Percentiles rank a stretch among this genome's conserved stretches.
Conservation (phyloP, 805 yeast genomes). For the Jamesozyma gamospora region DNA sequence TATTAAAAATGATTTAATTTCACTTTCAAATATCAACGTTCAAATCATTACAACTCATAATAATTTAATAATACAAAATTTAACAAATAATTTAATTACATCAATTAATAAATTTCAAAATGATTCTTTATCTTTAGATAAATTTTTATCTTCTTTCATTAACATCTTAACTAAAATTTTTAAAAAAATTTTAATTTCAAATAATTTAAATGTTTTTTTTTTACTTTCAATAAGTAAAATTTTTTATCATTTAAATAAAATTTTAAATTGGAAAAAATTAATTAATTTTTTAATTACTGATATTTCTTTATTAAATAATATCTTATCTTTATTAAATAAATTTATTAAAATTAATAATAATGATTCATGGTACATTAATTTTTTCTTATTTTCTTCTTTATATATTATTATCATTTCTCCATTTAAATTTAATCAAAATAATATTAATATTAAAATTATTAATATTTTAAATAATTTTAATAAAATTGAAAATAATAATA, state of each 20-base stretch:
- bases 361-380: slow-evolving; percentile 37
- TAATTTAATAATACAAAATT: too few species aligned
- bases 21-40: background rate
- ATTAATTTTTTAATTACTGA: slow-evolving; percentile 53
- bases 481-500: too few species aligned
- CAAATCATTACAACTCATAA: too few species aligned
- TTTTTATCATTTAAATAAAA: slow-evolving; percentile 53
- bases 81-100: background rate
- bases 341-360: background rate
- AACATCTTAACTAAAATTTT: background rate
- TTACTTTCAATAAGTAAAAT: slow-evolving; percentile 14
- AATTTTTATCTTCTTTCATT: slow-evolving; percentile 6
- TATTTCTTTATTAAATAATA: slow-evolving; percentile 36
- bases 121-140: slow-evolving; percentile 16
- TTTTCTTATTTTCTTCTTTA: slow-evolving; percentile 58
- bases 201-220: background rate
- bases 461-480: slow-evolving; percentile 10
- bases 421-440: slow-evolving; percentile 41
- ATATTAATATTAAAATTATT: slow-evolving; percentile 31
- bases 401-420: slow-evolving; percentile 65
- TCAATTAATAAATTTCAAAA: slow-evolving; percentile 19
- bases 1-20: background rate
- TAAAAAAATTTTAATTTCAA: background rate
- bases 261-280: slow-evolving; percentile 55
- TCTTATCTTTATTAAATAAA: slow-evolving; percentile 23